phyloP scores from a whole-genome alignment of 1,139 yeast species.

The Geotrichum bryndzae region DNA sequence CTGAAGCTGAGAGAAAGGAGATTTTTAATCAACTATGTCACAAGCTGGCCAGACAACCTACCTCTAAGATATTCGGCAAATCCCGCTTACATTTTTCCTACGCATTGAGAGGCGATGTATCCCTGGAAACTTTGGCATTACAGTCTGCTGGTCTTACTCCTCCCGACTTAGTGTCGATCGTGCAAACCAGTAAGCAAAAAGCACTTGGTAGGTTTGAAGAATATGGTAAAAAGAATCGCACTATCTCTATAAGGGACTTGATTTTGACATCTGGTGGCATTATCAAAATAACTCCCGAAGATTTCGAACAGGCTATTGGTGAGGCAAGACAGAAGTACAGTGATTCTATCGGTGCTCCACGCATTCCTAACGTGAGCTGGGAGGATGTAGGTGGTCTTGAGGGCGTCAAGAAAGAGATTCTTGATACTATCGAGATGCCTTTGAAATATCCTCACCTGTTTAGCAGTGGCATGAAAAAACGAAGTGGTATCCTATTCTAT shows the following conservation, averaged over 20 bases:
- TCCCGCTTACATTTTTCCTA: conserved; percentile 19
- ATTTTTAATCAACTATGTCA: conserved; percentile 49
- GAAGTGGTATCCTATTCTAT: conserved; percentile 89
- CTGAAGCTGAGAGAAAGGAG: conserved; percentile 61
- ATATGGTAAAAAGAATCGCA: conserved; percentile 26
- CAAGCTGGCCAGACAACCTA: conserved; percentile 20
- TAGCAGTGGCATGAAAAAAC: conserved; percentile 79
- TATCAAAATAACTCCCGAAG: conserved; percentile 53
- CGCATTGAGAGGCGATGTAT: conserved; percentile 48
- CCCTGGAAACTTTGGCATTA: conserved; percentile 55
- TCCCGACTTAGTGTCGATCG: conserved; percentile 68
- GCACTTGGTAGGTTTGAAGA: conserved; percentile 48
- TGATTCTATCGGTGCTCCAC: conserved; percentile 94
- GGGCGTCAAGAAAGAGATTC: conserved; percentile 79
- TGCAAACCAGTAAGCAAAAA: conserved; percentile 54
- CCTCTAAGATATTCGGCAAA: conserved; percentile 19
- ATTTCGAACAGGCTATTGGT: conserved; percentile 66
- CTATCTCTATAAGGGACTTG: conserved; percentile 27
- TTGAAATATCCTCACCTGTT: conserved; percentile 86
- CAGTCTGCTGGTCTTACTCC: conserved; percentile 95
- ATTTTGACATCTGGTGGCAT: conserved; percentile 39
- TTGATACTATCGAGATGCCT: conserved; percentile 95
- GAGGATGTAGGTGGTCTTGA: conserved; percentile 92
- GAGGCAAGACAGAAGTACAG: conserved; percentile 83
- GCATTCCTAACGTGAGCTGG: conserved; percentile 94